Percentiles rank a stretch among this genome's conserved stretches.
These are phyloP conservation scores for Laburnicola sp. DNA, from an alignment of 2,329 filamentous ascomycete genomes.

Conservation along the genomic window DNA sequence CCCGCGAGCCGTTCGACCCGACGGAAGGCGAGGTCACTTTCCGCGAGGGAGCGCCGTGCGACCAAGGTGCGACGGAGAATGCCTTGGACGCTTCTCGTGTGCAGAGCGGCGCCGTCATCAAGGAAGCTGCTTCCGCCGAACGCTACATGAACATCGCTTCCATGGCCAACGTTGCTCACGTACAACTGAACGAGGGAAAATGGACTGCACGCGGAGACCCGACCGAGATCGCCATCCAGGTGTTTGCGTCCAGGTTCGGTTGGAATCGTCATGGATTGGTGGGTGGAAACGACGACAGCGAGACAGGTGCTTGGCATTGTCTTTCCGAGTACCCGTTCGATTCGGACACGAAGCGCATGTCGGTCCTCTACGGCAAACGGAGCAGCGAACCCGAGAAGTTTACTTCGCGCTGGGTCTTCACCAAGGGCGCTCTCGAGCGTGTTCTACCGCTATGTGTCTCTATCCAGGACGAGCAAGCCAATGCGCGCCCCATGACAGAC, in stretches of 20 bases:
- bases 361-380: slow-evolving; percentile 61
- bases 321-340: slow-evolving; percentile 72
- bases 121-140: slow-evolving; percentile 16
- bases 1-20: slow-evolving; percentile 37
- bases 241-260: slow-evolving; percentile 71
- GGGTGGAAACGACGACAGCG: slow-evolving; percentile 19
- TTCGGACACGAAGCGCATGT: slow-evolving; percentile 75
- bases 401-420: slow-evolving; percentile 50
- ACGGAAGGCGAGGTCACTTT: slow-evolving; percentile 34
- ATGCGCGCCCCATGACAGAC: slow-evolving; percentile 51
- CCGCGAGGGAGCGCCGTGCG: slow-evolving; percentile 34
- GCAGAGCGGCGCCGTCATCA: slow-evolving; percentile 2
- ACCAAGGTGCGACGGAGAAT: slow-evolving; percentile 12
- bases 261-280: slow-evolving; percentile 55
- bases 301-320: slow-evolving; percentile 33
- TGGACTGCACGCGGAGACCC: slow-evolving; percentile 43
- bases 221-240: slow-evolving; percentile 74
- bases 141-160: slow-evolving; percentile 40
- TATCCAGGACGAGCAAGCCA: slow-evolving; percentile 56
- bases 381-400: slow-evolving; percentile 42
- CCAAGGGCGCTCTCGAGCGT: slow-evolving; percentile 70
- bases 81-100: slow-evolving; percentile 6
- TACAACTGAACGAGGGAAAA: slow-evolving; percentile 48
- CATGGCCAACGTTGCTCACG: slow-evolving; percentile 55
- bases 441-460: slow-evolving; percentile 54